Conservation (phyloP, 257 asterid genomes). For the Solanum rostratum region DNA sequence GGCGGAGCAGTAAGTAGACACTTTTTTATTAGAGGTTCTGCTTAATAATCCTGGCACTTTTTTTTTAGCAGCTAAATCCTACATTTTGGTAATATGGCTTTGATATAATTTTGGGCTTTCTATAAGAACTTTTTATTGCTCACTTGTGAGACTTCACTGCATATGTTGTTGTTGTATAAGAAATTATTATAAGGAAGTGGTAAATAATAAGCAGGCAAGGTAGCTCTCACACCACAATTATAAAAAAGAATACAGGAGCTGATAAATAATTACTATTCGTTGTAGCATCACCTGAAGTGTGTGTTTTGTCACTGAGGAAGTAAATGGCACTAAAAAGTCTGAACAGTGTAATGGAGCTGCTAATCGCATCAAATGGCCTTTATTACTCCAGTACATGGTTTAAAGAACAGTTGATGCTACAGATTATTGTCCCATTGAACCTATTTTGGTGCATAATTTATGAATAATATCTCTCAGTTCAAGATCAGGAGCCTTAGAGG, state of each 20-base stretch:
- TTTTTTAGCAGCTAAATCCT: neutral
- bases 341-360: neutral
- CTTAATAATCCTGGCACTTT: neutral
- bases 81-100: neutral
- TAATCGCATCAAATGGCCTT: neutral
- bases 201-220: neutral
- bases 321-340: neutral
- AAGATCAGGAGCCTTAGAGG: neutral
- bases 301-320: neutral
- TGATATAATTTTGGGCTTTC: neutral
- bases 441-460: neutral
- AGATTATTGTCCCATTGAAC: neutral
- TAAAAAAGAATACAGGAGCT: neutral
- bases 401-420: neutral
- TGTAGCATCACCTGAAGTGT: neutral
- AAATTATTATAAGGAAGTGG: neutral
- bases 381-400: neutral
- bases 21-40: neutral
- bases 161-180: neutral
- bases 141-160: no score
- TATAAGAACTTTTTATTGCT: neutral
- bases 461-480: neutral
- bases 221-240: neutral
- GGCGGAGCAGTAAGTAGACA: conserved; percentile 89
- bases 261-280: neutral